Evolutionary conservation across 2,329 filamentous ascomycete genomes (phyloP).

Genomic region (Epichloe coenophiala): DNA sequence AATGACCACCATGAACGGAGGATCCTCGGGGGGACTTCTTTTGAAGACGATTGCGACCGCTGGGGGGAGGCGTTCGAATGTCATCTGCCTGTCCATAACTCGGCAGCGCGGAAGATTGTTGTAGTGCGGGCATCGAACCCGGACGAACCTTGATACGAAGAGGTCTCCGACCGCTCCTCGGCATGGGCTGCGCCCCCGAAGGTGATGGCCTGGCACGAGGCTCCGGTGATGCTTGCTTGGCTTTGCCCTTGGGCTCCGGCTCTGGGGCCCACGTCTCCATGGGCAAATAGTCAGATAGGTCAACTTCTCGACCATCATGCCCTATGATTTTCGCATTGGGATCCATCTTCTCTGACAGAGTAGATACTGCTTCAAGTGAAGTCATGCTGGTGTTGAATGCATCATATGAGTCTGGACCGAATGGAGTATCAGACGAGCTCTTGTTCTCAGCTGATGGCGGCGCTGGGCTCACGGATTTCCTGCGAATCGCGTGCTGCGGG

Average conservation of each 20-base stretch:
- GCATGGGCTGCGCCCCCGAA: conserved; percentile 36
- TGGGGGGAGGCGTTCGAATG: conserved; percentile 19
- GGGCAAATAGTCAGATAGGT: conserved; percentile 69
- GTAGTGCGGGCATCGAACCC: conserved; percentile 27
- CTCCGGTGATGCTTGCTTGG: conserved; percentile 17
- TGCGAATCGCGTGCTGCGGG: conserved; percentile 40
- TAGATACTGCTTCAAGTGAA: conserved; percentile 18
- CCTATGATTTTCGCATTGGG: conserved; percentile 58
- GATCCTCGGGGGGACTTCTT: conserved; percentile 41
- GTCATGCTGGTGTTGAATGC: conserved; percentile 49
- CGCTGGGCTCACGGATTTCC: conserved; percentile 64
- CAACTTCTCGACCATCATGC: conserved; percentile 61
- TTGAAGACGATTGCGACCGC: conserved; percentile 46
- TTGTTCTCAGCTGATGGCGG: conserved; percentile 38
- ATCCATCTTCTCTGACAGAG: conserved; percentile 29
- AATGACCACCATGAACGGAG: conserved; percentile 20
- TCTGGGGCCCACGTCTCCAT: conserved; percentile 68
- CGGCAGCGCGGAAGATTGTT: conserved; percentile 10
- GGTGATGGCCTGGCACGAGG: conserved; percentile 30
- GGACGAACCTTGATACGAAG: conserved; percentile 37
- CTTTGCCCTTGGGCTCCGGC: conserved; percentile 40
- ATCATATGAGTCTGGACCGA: conserved; percentile 65
- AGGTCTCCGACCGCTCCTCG: conserved; percentile 35
- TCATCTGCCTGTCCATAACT: conserved; percentile 18
- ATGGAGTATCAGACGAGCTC: conserved; percentile 49